Evolutionary conservation across 441 rosid species (phyloP), one percentile per base, ranked within the genome.

Genomic region (Geranium incanum): DNA sequence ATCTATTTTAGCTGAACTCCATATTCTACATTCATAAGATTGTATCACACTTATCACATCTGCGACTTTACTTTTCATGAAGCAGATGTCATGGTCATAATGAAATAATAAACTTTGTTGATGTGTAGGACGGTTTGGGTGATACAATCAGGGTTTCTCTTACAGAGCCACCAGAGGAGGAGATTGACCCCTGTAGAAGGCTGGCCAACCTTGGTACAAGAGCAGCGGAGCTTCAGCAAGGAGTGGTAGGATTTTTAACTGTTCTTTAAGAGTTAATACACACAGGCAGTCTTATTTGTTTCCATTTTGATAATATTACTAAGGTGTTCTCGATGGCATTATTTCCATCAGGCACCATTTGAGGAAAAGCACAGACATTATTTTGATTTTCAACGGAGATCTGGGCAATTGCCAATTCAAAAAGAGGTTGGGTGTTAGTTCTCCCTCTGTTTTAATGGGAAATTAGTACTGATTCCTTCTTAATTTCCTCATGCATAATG

Each of bases 81-180:
- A 55, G 60, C 60, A 4, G n/a, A 6, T 68, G 68, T 67, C 23
- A 36, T 43, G 66, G 64, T 16, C 62, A 57, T 37, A 11, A 67
- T 39, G 52, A 45, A 70, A 70, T 63, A 66, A 38, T 66, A 65
- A 36, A 65, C 37, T 59, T 68, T 8, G 59, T 39, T 70, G 79
- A 70, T 8, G 62, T 76, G 74, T 84, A 94, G 96, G 98, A 94
- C 83, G 98, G 98, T 67, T 87, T 94, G 72, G 98, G 97, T 76
- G 98, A 94, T 84, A 94, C 99, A 59, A 92, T 94, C 78, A 86
- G 97, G 78, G 99, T 94, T 71, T 94, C 97, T 52, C 91, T 94
- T n/a, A 92, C 99, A 2, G 99, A 91, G 81, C 80, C 97, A 52
- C 97, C 99, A 41, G 97, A 91, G 80, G 88, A 89, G 76, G 98